phyloP scores from a whole-genome alignment of 352 stramenopile species.

The Pythium dissotocum region DNA sequence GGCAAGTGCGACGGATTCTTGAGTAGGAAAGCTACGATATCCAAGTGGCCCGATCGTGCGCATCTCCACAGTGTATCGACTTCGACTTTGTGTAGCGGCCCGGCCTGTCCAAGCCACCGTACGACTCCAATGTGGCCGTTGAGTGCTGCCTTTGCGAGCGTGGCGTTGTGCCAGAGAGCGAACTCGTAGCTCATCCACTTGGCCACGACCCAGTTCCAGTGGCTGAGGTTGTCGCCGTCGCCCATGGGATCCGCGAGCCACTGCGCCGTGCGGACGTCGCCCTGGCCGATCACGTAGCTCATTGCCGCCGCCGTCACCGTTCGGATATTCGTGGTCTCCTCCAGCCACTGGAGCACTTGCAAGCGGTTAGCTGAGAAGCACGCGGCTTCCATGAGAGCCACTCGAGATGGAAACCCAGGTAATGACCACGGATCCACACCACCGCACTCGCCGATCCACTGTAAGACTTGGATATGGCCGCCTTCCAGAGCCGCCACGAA shows the following conservation, averaged over 20 bases:
- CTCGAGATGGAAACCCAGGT: background rate
- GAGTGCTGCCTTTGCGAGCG: constrained; percentile 10
- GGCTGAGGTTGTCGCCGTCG: constrained; percentile 9
- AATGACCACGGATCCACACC: background rate
- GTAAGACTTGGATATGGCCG: constrained; percentile 1
- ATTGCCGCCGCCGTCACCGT: constrained; percentile 14
- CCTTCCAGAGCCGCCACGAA: constrained; percentile 21
- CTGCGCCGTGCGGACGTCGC: constrained; percentile 18
- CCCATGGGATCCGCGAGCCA: constrained; percentile 21
- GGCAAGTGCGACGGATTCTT: constrained; percentile 8
- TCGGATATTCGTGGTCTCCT: constrained; percentile 11
- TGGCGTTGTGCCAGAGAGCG: constrained; percentile 20
- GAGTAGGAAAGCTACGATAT: constrained; percentile 21
- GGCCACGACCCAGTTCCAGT: constrained; percentile 24
- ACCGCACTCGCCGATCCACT: constrained; percentile 2
- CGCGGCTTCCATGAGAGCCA: constrained; percentile 17
- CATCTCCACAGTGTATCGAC: constrained; percentile 16
- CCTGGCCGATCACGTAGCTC: constrained; percentile 14
- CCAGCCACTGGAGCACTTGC: constrained; percentile 18
- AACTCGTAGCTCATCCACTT: constrained; percentile 29
- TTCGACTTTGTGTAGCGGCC: constrained; percentile 20
- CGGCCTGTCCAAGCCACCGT: constrained; percentile 15
- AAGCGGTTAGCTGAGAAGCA: constrained; percentile 19
- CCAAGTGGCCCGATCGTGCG: constrained; percentile 10
- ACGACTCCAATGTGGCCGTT: constrained; percentile 19